Base-by-base conservation (phyloP, 139 green algal species). In the Chlamydomonas asymmetrica region DNA sequence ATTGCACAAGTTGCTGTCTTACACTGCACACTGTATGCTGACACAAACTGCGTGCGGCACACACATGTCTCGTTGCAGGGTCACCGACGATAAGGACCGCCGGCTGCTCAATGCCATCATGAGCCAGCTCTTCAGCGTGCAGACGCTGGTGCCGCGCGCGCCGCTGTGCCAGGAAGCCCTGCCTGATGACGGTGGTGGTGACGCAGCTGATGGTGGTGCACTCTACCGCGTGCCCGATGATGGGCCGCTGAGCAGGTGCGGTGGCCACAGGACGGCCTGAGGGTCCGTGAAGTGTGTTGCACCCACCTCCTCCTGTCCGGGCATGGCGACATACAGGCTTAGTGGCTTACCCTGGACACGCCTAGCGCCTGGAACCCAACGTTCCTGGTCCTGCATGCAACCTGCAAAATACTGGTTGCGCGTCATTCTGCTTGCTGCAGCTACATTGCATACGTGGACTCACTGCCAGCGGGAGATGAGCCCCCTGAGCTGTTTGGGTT, bases 11-110 rank as follows among this genome's bases (percentile, higher is more conserved):
- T 29, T 37, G n/a, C 27, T 5, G 5, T 13, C 4, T 25, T 16
- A 4, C 54, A 6, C 50, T 29, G 5, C 50, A 20, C 50, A 23
- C 9, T 5, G 5, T 23, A 23, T 23, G 5, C 10, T 59, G n/a
- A 27, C 50, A 20, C 13, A 29, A 8, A 20, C 18, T 59, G 13
- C 50, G 5, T 5, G 22, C 50, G 5, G 13, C 50, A 20, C 13
- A 27, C 13, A 20, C 50, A 29, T n/a, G n/a, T n/a, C 13, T 5
- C 50, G 13, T 7, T 29, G 20, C 72, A 81, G 88, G 20, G 86
- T 93, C 0, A 93, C 88, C 9, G 88, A 93, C 71, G 86, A 89
- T 82, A 89, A 90, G 79, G 88, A 93, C 74, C 60, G 88, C 18
- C 62, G 73, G 61, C 81, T 91, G 60, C 81, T 93, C 7, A 84